phyloP scores from a whole-genome alignment of 148 eudicot genomes.

The Camellia lanceoleosa region DNA sequence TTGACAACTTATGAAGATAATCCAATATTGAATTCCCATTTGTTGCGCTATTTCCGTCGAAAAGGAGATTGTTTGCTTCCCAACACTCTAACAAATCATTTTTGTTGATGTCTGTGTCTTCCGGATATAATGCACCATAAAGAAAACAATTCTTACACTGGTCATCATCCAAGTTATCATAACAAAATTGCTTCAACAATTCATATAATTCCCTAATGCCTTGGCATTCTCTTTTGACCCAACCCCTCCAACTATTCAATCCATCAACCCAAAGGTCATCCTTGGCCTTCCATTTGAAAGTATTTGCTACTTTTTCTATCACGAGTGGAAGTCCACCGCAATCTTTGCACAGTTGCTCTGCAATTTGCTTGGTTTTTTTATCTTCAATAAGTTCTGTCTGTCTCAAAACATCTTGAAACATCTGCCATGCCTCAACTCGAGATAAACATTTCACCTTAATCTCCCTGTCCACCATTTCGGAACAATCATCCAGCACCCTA shows the following conservation, averaged over 20 bases:
- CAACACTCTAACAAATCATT: slow-evolving; percentile 14
- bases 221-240: slow-evolving; percentile 6
- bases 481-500: slow-evolving; percentile 1
- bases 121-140: slow-evolving; percentile 19
- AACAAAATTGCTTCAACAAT: slow-evolving; percentile 14
- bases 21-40: background rate
- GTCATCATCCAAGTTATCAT: slow-evolving; percentile 7
- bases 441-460: slow-evolving; percentile 3
- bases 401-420: slow-evolving; percentile 7
- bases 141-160: slow-evolving; percentile 14
- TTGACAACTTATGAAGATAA: slow-evolving; percentile 10
- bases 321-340: slow-evolving; percentile 12
- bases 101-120: slow-evolving; percentile 10
- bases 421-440: slow-evolving; percentile 14
- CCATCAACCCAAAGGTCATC: slow-evolving; percentile 12
- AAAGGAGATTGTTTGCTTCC: slow-evolving; percentile 10
- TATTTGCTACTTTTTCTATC: slow-evolving; percentile 10
- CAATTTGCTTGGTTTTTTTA: background rate
- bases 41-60: no score
- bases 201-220: slow-evolving; percentile 7
- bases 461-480: background rate
- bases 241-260: slow-evolving; percentile 7
- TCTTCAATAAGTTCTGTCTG: background rate
- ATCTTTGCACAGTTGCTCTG: background rate
- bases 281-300: background rate